Base-by-base conservation (phyloP, 192 early-diverging fungal genomes). In the Phycomyces nitens region DNA sequence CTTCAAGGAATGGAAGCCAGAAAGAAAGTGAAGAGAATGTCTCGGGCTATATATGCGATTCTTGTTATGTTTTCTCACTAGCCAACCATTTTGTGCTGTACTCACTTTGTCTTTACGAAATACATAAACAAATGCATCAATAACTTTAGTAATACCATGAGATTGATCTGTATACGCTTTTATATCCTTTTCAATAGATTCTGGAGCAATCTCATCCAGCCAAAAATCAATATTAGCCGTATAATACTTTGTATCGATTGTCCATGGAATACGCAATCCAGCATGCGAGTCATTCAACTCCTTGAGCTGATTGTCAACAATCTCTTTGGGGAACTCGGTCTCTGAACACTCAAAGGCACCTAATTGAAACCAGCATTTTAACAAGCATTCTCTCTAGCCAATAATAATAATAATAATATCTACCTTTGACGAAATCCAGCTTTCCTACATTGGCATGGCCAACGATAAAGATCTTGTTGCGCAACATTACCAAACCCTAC, bases 201-300 rank as follows among this genome's bases (percentile, higher is more conserved):
- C 72, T 11, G 64, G 40, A 4, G 75, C 64, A 0, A 77, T 77
- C 60, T 81, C 80, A 58, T 89, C 86, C 22, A 88, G 56, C 86
- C 86, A 87, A 73, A 87, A 80, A 40, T 76, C 80, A 5, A 88
- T 76, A 7, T 81, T 51, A 12, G 87, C 86, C 4, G 75, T 78
- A 64, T 88, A 90, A 70, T 90, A 90, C 54, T 87, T 88, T 27
- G 82, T 90, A 20, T 80, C 68, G 34, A 90, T 77, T 0, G 56
- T 77, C 73, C 78, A 83, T 22, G 84, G 84, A 49, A 82, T 72
- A 27, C 60, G 75, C 1, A 73, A 56, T 12, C 80, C 80, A 14
- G 76, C 39, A 23, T 74, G 47, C 64, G 72, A 38, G 64, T 65
- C 21, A 49, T 34, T 11, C 42, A 66, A 34, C 54, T 56, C 21